Evolutionary conservation across 805 yeast species (phyloP), one percentile per base, ranked within the genome.

Genomic region (Spathaspora sp.): DNA sequence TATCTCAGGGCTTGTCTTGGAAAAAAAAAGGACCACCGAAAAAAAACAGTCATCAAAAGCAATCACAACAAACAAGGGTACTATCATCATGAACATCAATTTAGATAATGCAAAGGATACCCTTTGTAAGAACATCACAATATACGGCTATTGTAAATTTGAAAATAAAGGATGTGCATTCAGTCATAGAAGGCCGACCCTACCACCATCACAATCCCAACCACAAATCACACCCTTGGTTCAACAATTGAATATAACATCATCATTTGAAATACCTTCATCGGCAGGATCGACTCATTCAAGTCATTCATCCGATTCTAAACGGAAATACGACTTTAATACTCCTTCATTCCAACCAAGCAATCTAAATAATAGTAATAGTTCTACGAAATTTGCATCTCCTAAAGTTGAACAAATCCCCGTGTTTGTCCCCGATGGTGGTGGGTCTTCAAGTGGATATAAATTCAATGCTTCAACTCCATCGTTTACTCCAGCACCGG

Each of bases 81-180:
- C 31, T 11, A 10, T 11, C 18, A 11, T 40, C 31, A 66, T 65
- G 68, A 66, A 65, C 52, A 68, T 73, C 52, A 78, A 79, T 59
- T 70, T 73, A 52, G 84, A 81, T 44, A 70, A 80, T 64, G 91
- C 92, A 6, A 85, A 81, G 66, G 85, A 84, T 53, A 85, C 89
- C 28, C 91, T 87, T 51, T 90, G 97, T 69, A 79, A 91, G 65
- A 90, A 90, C 61, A 84, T 89, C 50, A 81, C 86, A 46, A 88
- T 89, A 32, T 90, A 89, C 71, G 97, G 97, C 3, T 89, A 79
- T 61, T 90, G 97, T 73, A 89, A 89, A 65, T 89, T 80, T 69
- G 91, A 88, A 60, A 86, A 87, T 58, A 89, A 89, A 60, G 96
- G 96, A 10, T 90, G 97, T 64, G 86, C 85, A 2, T 90, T 89